These are phyloP conservation scores for Paramecium bursaria DNA, from an alignment of 73 alveolate genomes.

Conservation along the genomic window DNA sequence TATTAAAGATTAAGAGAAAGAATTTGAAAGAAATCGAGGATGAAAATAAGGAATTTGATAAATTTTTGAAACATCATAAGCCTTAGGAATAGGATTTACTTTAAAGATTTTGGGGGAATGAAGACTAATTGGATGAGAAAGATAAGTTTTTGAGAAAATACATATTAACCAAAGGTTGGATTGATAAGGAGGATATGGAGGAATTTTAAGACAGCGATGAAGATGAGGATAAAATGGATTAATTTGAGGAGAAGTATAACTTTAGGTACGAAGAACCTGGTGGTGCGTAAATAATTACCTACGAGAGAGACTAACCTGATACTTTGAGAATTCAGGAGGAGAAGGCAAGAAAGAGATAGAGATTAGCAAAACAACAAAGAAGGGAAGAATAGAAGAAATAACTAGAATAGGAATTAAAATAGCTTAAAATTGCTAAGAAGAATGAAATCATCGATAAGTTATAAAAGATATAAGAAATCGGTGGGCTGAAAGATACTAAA, in stretches of 20 bases:
- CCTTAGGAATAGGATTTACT: constrained; percentile 54
- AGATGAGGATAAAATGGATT: constrained; percentile 63
- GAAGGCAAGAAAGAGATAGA: constrained; percentile 55
- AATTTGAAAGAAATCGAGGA: constrained; percentile 42
- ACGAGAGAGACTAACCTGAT: constrained; percentile 54
- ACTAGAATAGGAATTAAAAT: constrained; percentile 54
- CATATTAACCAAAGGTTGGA: constrained; percentile 70
- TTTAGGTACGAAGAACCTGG: constrained; percentile 69
- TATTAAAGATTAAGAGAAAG: constrained; percentile 45
- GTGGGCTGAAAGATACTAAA: constrained; percentile 56
- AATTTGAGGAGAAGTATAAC: constrained; percentile 65
- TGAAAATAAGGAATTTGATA: constrained; percentile 63
- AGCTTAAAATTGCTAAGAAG: constrained; percentile 58
- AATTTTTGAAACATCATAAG: constrained; percentile 36
- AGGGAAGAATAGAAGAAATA: constrained; percentile 50
- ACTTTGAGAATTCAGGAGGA: constrained; percentile 57
- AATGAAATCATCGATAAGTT: constrained; percentile 53
- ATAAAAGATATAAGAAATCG: constrained; percentile 56
- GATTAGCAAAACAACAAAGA: constrained; percentile 60
- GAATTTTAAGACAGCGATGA: constrained; percentile 57
- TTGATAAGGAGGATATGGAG: constrained; percentile 63
- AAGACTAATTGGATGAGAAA: constrained; percentile 55
- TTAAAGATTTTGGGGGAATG: constrained; percentile 65
- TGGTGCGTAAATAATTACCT: constrained; percentile 55
- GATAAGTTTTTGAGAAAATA: constrained; percentile 70